Conservation (phyloP, 1,139 yeast genomes). For the Yamadazyma aaseri region DNA sequence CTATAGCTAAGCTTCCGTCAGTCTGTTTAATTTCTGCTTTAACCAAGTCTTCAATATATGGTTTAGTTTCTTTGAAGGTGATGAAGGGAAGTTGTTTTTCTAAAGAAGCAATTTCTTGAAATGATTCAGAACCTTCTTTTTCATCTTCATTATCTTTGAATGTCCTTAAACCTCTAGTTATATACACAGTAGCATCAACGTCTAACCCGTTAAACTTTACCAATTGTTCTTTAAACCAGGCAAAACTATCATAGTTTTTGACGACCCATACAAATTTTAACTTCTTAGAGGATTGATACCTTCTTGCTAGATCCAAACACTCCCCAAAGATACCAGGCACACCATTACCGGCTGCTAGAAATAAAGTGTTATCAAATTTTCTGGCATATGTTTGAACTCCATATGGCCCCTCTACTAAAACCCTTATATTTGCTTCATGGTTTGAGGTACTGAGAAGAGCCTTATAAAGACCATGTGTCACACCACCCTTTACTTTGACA, state of each 20-base stretch:
- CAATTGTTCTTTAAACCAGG: constrained; percentile 50
- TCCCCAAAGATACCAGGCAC: constrained; percentile 42
- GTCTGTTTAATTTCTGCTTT: constrained; percentile 22
- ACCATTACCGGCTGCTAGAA: constrained; percentile 42
- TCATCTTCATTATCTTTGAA: constrained; percentile 20
- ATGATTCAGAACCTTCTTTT: constrained; percentile 19
- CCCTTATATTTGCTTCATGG: constrained; percentile 24
- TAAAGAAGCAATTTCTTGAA: constrained; percentile 7
- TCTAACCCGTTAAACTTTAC: constrained; percentile 27
- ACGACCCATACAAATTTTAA: constrained; percentile 42
- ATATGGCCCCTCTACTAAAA: constrained; percentile 39
- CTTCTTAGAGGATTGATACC: constrained; percentile 8
- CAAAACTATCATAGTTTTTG: constrained; percentile 36
- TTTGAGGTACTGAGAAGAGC: constrained; percentile 28
- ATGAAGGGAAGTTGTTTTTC: constrained; percentile 20
- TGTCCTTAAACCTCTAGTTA: constrained; percentile 36
- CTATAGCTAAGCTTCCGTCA: constrained; percentile 32
- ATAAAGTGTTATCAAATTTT: constrained; percentile 28
- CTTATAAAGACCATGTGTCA: constrained; percentile 27
- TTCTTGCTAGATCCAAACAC: constrained; percentile 18
- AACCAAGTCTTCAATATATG: constrained; percentile 24
- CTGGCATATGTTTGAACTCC: constrained; percentile 29
- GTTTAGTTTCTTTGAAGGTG: constrained; percentile 30
- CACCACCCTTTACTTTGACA: constrained; percentile 32
- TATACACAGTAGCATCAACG: constrained; percentile 22